Conservation (phyloP, 1,284 basidiomycete species). For the Phlebopus sp. region DNA sequence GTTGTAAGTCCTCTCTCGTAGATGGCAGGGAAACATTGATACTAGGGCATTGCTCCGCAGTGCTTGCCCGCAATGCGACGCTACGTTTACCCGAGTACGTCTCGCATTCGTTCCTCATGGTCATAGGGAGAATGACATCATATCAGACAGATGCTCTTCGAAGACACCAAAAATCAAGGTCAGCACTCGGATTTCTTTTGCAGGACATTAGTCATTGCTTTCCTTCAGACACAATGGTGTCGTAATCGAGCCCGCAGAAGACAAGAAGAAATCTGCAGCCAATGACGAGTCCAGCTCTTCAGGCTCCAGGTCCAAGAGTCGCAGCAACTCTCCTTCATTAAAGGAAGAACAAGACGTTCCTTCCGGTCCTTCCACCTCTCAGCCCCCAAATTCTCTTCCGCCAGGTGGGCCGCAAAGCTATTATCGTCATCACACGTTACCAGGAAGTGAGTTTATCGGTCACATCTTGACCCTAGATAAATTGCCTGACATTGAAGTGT, state of each 20-base stretch:
- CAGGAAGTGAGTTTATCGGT: conserved; percentile 28
- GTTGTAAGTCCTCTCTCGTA: conserved; percentile 49
- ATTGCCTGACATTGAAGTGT: conserved; percentile 3
- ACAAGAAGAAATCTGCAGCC: conserved; percentile 33
- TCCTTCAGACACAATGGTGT: conserved; percentile 60
- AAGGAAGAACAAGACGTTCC: conserved; percentile 41
- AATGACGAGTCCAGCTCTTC: conserved; percentile 39
- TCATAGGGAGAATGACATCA: conserved; percentile 9
- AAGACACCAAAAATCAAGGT: conserved; percentile 68
- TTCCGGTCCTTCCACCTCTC: conserved; percentile 21
- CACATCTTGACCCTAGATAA: not conserved
- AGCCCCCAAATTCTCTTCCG: conserved; percentile 31
- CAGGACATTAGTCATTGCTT: conserved; percentile 5
- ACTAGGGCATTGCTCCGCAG: conserved; percentile 34
- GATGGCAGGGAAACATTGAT: conserved; percentile 14
- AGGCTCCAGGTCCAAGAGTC: conserved; percentile 47
- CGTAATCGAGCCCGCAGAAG: conserved; percentile 52
- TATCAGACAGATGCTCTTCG: conserved; percentile 56
- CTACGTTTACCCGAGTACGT: conserved; percentile 71
- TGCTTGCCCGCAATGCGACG: conserved; percentile 72
- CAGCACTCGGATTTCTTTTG: conserved; percentile 17
- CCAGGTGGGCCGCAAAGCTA: conserved; percentile 49
- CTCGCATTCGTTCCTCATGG: conserved; percentile 3
- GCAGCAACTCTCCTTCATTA: conserved; percentile 46
- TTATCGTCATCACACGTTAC: conserved; percentile 59